Conservation (phyloP, 768 basidiomycete genomes). For the Leucosporidium scottii region DNA sequence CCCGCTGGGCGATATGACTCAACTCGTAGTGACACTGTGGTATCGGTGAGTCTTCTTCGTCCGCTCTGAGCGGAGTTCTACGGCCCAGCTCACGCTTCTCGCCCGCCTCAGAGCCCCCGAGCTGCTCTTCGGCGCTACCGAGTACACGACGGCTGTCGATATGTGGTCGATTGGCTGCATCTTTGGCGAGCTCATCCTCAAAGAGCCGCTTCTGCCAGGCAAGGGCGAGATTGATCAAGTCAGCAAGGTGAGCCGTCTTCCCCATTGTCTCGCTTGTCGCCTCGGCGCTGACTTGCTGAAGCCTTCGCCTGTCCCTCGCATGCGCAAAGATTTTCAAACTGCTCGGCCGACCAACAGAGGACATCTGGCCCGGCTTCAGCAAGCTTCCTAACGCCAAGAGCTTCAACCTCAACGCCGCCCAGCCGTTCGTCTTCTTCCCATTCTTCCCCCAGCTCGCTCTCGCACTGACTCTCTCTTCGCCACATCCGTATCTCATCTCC, state of each 20-base stretch:
- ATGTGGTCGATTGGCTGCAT: conserved; percentile 99
- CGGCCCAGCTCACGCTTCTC: background rate
- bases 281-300: background rate
- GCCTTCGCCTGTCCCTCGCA: background rate
- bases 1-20: conserved; percentile 93
- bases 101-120: conserved; percentile 68
- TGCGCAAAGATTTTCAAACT: conserved; percentile 69
- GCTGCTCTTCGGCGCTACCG: conserved; percentile 83
- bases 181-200: conserved; percentile 88
- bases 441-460: background rate
- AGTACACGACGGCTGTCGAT: conserved; percentile 91
- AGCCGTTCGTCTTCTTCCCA: conserved; percentile 34
- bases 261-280: conserved; percentile 9
- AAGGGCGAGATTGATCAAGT: conserved; percentile 88
- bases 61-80: conserved; percentile 28
- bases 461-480: too few species aligned
- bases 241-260: conserved; percentile 51
- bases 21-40: conserved; percentile 97
- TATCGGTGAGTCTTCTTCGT: conserved; percentile 65
- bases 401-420: conserved; percentile 47
- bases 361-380: conserved; percentile 78
- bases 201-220: conserved; percentile 96
- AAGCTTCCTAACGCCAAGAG: conserved; percentile 73
- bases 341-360: conserved; percentile 80
- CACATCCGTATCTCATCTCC: conserved; percentile 40